Evolutionary conservation across 2,329 filamentous ascomycete genomes (phyloP), one percentile per base, ranked within the genome.

Genomic region (Xylaria sp.): DNA sequence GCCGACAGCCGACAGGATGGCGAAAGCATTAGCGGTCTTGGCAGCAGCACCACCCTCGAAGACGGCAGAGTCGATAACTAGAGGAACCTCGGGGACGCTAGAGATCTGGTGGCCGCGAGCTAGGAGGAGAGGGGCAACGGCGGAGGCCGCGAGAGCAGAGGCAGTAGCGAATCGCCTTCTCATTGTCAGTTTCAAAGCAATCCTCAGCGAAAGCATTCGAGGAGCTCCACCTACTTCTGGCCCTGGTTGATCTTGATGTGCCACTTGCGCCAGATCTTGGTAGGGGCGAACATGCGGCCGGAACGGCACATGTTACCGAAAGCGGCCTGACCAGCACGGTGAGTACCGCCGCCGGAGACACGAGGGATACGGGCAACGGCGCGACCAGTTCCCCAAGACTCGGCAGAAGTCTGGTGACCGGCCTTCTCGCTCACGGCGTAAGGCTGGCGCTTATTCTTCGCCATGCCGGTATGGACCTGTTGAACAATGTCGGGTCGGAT

Each of bases 261-360:
- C 97, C 96, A 99, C 90, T 97, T 98, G 85, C 96, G 91, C 97
- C 96, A 99, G 88, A 97, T 92, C 92, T 99, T 99, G 87, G 96
- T 99, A 78, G 96, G 96, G 79, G 96, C 96, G 88, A 99, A 99
- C 96, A 99, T 99, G 88, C 96, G 96, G 89, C 97, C 96, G 83
- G 95, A 97, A 85, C 96, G 94, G 89, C 96, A 99, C 94, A 95
- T 94, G 93, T 99, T 99, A 94, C 96, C 96, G 86, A 98, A 99
- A 80, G 96, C 96, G 85, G 96, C 96, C 90, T 99, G 96, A 89
- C 96, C 96, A 83, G 96, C 96, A 90, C 96, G 95, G 92, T 99
- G 96, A 84, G 96, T 99, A 94, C 96, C 96, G 89, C 96, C 95
- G 91, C 96, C 96, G 83, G 96, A 98, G 85, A 99, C 96, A 98